phyloP scores from a whole-genome alignment of 2,329 filamentous ascomycete genomes.

The Trichoderma polysporum region DNA sequence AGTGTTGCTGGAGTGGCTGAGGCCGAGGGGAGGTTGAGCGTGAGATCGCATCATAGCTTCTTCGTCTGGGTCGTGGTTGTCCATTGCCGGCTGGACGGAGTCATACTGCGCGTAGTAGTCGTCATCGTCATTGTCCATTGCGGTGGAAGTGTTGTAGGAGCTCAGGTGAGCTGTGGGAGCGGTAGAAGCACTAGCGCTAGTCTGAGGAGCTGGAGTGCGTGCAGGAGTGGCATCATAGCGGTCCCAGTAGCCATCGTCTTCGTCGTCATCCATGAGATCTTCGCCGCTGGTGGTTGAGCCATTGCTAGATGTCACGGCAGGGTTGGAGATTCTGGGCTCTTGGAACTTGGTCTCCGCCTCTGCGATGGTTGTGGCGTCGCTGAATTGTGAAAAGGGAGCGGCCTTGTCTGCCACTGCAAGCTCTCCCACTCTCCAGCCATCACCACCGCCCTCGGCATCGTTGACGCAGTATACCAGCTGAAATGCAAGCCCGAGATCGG shows the following conservation, averaged over 20 bases:
- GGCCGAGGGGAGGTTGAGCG: slow-evolving; percentile 36
- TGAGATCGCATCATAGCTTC: slow-evolving; percentile 39
- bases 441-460: slow-evolving; percentile 59
- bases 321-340: slow-evolving; percentile 33
- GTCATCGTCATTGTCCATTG: slow-evolving; percentile 51
- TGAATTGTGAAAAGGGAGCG: slow-evolving; percentile 55
- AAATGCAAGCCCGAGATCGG: slow-evolving; percentile 62
- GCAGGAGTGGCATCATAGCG: slow-evolving; percentile 72
- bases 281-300: slow-evolving; percentile 21
- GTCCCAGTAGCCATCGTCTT: slow-evolving; percentile 79
- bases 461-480: slow-evolving; percentile 68
- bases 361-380: slow-evolving; percentile 49
- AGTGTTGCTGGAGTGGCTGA: slow-evolving; percentile 22
- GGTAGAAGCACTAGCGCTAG: slow-evolving; percentile 24
- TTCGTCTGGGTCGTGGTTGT: slow-evolving; percentile 79
- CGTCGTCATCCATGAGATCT: slow-evolving; percentile 45
- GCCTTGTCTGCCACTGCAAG: slow-evolving; percentile 60
- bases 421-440: slow-evolving; percentile 73
- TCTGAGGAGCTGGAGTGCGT: slow-evolving; percentile 60
- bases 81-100: slow-evolving; percentile 75
- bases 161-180: slow-evolving; percentile 23
- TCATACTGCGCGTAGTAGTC: slow-evolving; percentile 78
- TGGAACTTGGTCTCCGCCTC: slow-evolving; percentile 61
- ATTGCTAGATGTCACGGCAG: slow-evolving; percentile 21
- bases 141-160: slow-evolving; percentile 27